Evolutionary conservation across 2,329 filamentous ascomycete genomes (phyloP).

Genomic region (Monilinia vaccinii-corymbosi): DNA sequence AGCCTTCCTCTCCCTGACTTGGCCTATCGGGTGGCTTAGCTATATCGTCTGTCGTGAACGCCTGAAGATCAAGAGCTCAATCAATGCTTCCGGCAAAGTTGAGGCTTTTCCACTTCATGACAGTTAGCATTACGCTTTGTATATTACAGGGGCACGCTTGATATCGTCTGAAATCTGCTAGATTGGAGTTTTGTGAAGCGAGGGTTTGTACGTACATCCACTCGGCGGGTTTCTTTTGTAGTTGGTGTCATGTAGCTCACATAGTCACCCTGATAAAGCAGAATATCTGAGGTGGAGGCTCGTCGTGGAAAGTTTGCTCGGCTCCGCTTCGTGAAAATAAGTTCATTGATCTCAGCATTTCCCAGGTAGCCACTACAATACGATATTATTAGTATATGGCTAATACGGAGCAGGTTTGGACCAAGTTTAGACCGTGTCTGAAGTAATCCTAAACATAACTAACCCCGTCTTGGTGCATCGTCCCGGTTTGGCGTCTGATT

Average conservation of each 20-base stretch:
- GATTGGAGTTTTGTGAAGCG: too few relatives aligned
- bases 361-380: conserved; percentile 27
- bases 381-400: too few relatives aligned
- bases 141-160: not conserved
- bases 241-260: conserved; percentile 16
- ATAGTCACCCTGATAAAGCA: conserved; percentile 25
- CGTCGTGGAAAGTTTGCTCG: too few relatives aligned
- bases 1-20: too few relatives aligned
- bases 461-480: conserved; percentile 26
- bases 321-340: conserved; percentile 17
- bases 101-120: conserved; percentile 20
- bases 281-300: conserved; percentile 8
- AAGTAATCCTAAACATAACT: too few relatives aligned
- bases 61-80: conserved; percentile 30
- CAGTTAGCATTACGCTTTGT: conserved; percentile 27
- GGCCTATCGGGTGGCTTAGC: too few relatives aligned
- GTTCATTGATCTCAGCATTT: conserved; percentile 30
- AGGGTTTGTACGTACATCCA: too few relatives aligned
- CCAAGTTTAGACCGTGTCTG: too few relatives aligned
- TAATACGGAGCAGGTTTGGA: too few relatives aligned
- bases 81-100: conserved; percentile 28
- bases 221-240: conserved; percentile 16
- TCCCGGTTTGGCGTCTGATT: conserved; percentile 25
- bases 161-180: too few relatives aligned
- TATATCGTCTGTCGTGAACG: too few relatives aligned